These are phyloP conservation scores for Mycena capillaripes DNA, from an alignment of 768 basidiomycete species.

Conservation along the genomic window DNA sequence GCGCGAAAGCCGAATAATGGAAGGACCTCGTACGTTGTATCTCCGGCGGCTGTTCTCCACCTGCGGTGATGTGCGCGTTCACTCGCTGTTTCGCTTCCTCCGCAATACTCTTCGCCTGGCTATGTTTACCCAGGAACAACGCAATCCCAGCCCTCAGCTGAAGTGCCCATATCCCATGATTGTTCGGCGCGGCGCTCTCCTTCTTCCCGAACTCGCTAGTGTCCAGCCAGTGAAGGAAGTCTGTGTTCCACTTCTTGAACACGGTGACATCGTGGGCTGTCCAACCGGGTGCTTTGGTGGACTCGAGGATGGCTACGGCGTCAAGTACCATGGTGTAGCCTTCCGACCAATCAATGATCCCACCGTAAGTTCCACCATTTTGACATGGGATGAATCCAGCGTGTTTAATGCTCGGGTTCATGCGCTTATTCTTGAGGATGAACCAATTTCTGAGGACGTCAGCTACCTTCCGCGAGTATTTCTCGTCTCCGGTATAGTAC, in stretches of 20 bases:
- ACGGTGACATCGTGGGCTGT: not conserved
- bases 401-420: constrained; percentile 2
- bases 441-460: constrained; percentile 6
- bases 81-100: not conserved
- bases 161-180: constrained; percentile 1
- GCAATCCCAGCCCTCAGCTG: constrained; percentile 2
- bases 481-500: constrained; percentile 5
- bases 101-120: not conserved
- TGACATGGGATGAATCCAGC: not conserved
- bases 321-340: constrained; percentile 2
- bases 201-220: constrained; percentile 6
- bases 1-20: not conserved
- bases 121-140: not conserved
- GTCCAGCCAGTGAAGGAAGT: constrained; percentile 6
- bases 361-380: not conserved
- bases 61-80: constrained; percentile 2
- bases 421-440: not conserved
- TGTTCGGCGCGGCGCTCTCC: not conserved
- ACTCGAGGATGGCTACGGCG: constrained; percentile 13
- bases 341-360: constrained; percentile 1
- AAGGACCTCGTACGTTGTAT: not conserved
- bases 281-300: constrained; percentile 4
- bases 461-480: constrained; percentile 7
- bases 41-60: constrained; percentile 1
- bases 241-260: not conserved